Conservation (phyloP, 805 yeast genomes). For the Gaillardinia entomophila region DNA sequence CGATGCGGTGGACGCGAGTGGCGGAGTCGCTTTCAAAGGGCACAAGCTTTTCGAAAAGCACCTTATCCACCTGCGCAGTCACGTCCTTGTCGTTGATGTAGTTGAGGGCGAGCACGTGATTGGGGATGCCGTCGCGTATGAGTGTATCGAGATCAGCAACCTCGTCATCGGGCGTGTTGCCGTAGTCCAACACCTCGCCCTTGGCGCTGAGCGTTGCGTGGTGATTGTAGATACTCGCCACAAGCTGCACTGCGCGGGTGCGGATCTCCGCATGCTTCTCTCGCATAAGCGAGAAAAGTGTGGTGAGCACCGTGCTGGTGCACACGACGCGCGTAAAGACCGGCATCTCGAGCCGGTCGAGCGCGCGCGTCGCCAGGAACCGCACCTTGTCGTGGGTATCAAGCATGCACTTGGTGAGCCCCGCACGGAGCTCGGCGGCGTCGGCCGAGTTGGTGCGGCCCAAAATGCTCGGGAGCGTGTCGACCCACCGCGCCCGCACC, state of each 20-base stretch:
- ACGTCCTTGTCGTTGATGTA: conserved; percentile 69
- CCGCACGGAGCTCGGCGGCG: conserved; percentile 32
- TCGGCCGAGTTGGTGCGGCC: conserved; percentile 39
- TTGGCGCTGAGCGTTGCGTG: conserved; percentile 22
- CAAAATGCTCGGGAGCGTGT: conserved; percentile 47
- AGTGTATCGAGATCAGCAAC: conserved; percentile 21
- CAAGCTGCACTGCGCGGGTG: conserved; percentile 46
- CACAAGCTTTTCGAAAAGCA: conserved; percentile 53
- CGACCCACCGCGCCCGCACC: conserved; percentile 70
- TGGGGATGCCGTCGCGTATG: conserved; percentile 52
- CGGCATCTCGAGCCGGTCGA: conserved; percentile 42
- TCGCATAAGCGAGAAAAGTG: conserved; percentile 59
- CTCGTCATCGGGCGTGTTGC: conserved; percentile 16
- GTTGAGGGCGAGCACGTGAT: conserved; percentile 54
- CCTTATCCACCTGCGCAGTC: conserved; percentile 58
- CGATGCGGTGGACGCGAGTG: conserved; percentile 48
- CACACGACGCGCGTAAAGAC: conserved; percentile 45
- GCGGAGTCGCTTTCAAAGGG: conserved; percentile 46
- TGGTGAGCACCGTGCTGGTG: conserved; percentile 41
- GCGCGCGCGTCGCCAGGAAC: conserved; percentile 48
- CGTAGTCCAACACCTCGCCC: conserved; percentile 23
- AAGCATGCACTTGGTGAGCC: conserved; percentile 61
- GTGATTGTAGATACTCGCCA: conserved; percentile 51
- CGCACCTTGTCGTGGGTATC: conserved; percentile 77
- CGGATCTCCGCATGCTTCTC: conserved; percentile 68